Percentiles rank a stretch among this genome's conserved stretches.
Conservation (phyloP, 371 early-diverging fungal species). For the Lichtheimia ramosa region DNA sequence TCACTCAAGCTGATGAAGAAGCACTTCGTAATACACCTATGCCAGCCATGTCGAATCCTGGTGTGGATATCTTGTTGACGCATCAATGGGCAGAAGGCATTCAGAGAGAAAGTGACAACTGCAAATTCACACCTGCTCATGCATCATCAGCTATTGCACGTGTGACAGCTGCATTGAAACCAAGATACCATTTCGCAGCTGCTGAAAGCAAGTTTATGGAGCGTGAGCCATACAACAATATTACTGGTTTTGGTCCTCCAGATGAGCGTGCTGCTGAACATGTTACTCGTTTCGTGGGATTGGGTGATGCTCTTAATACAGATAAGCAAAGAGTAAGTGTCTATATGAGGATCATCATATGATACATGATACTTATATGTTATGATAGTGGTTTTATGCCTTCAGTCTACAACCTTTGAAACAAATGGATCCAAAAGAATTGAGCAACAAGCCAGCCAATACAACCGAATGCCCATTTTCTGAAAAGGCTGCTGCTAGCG, state of each 20-base stretch:
- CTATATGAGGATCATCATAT: background rate
- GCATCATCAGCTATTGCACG: constrained; percentile 44
- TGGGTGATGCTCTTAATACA: constrained; percentile 69
- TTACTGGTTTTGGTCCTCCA: constrained; percentile 33
- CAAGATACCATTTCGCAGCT: constrained; percentile 87
- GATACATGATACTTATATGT: background rate
- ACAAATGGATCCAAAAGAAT: constrained; percentile 37
- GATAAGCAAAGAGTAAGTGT: constrained; percentile 60
- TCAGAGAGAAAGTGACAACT: constrained; percentile 10
- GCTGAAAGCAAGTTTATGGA: constrained; percentile 73
- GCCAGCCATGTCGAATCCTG: constrained; percentile 41
- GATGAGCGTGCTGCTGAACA: constrained; percentile 53
- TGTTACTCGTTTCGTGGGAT: constrained; percentile 82
- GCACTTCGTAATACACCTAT: constrained; percentile 24
- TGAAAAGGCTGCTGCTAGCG: constrained; percentile 11
- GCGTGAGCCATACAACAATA: constrained; percentile 81
- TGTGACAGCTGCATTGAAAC: constrained; percentile 60
- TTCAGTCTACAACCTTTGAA: constrained; percentile 76
- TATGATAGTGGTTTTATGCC: constrained; percentile 87
- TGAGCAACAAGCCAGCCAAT: constrained; percentile 42
- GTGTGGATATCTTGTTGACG: constrained; percentile 81
- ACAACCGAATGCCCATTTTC: constrained; percentile 69
- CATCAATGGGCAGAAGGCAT: constrained; percentile 78
- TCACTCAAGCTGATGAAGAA: constrained; percentile 17
- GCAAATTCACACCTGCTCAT: constrained; percentile 7